Evolutionary conservation across 2,329 filamentous ascomycete genomes (phyloP).

Genomic region (Phoma sp.): DNA sequence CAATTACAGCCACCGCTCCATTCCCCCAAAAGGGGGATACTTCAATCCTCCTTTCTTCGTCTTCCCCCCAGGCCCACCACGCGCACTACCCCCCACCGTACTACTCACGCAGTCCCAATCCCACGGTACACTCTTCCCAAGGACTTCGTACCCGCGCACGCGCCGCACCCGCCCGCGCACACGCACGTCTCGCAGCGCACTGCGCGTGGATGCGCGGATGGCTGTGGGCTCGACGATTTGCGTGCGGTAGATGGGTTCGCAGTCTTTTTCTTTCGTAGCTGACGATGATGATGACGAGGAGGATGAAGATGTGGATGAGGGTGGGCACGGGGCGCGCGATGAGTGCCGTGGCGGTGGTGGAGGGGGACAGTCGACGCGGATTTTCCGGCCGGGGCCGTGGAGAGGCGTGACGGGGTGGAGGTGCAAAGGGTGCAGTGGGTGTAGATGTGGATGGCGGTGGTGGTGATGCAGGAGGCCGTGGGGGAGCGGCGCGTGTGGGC

Average conservation of each 20-base stretch:
- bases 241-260: conserved; percentile 42
- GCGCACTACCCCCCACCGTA: conserved; percentile 24
- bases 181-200: conserved; percentile 31
- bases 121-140: conserved; percentile 42
- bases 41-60: conserved; percentile 22
- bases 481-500: conserved; percentile 27
- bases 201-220: conserved; percentile 36
- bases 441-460: conserved; percentile 28
- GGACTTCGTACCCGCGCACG: conserved; percentile 42
- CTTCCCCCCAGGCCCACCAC: neutral
- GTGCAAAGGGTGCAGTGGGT: conserved; percentile 36
- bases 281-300: conserved; percentile 14
- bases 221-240: conserved; percentile 37
- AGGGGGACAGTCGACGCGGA: conserved; percentile 4
- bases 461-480: conserved; percentile 24
- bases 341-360: conserved; percentile 26
- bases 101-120: conserved; percentile 47
- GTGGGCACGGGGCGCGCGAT: conserved; percentile 2
- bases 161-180: conserved; percentile 24
- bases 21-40: conserved; percentile 39
- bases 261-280: conserved; percentile 8
- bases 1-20: conserved; percentile 38
- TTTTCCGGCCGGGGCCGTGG: conserved; percentile 29
- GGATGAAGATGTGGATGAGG: conserved; percentile 6
- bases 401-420: conserved; percentile 31